Conservation (phyloP, 1,284 basidiomycete species). For the Microbotryum scabiosae region DNA sequence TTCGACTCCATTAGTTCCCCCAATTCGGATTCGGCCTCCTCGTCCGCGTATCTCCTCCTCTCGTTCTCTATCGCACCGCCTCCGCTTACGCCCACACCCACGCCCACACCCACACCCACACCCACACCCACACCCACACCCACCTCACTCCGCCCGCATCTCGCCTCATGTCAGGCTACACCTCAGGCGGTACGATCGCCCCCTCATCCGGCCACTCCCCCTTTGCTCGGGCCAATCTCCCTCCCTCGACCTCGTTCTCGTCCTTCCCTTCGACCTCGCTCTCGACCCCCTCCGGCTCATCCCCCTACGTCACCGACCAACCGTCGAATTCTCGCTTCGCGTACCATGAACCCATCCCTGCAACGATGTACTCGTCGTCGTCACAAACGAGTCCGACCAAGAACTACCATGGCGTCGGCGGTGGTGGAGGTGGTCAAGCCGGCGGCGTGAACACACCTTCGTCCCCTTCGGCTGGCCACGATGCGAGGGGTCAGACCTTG, state of each 20-base stretch:
- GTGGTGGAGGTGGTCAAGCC: not conserved
- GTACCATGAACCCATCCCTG: not conserved
- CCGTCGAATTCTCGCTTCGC: not conserved
- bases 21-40: too few species aligned
- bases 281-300: constrained; percentile 1
- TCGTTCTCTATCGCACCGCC: too few species aligned
- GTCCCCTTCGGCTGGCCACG: constrained; percentile 4
- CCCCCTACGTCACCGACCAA: constrained; percentile 30
- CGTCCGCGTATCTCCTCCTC: too few species aligned
- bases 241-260: constrained; percentile 9
- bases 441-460: not conserved
- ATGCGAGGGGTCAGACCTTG: constrained; percentile 23
- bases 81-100: too few species aligned
- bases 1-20: too few species aligned
- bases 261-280: constrained; percentile 17
- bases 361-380: not conserved
- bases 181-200: constrained; percentile 9
- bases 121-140: too few species aligned
- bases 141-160: too few species aligned
- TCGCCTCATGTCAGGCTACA: not conserved
- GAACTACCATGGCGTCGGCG: not conserved
- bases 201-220: constrained; percentile 27
- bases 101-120: too few species aligned
- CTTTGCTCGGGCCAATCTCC: constrained; percentile 20
- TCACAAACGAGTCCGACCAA: not conserved